These are phyloP conservation scores for Meyerozyma athensensis DNA, from an alignment of 1,139 yeast genomes.

Conservation along the genomic window DNA sequence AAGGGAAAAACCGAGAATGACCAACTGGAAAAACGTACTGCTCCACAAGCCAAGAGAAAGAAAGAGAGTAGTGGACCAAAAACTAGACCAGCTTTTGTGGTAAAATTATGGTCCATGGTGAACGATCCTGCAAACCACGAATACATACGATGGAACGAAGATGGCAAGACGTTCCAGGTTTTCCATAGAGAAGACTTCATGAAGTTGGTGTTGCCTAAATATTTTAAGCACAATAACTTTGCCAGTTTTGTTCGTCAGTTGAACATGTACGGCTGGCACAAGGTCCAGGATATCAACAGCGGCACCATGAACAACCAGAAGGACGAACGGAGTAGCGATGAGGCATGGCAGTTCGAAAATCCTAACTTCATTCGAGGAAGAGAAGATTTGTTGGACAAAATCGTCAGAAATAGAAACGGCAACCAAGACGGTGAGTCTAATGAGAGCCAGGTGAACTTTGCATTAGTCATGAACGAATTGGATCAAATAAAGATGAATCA, in stretches of 20 bases:
- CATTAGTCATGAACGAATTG: constrained; percentile 61
- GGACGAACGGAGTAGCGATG: constrained; percentile 38
- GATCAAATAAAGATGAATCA: constrained; percentile 77
- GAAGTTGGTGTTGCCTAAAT: constrained; percentile 65
- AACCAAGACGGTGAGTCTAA: constrained; percentile 28
- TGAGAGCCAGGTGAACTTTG: constrained; percentile 40
- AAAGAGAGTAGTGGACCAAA: constrained; percentile 36
- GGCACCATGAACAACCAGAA: constrained; percentile 58
- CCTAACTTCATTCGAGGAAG: constrained; percentile 62
- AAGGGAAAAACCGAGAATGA: constrained; percentile 9
- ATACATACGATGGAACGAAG: constrained; percentile 78
- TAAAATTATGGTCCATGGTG: constrained; percentile 93
- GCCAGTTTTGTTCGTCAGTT: constrained; percentile 45
- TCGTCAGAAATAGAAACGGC: constrained; percentile 36
- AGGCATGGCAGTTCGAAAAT: constrained; percentile 68
- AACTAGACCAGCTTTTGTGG: constrained; percentile 78
- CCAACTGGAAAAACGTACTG: constrained; percentile 7
- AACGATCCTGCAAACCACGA: constrained; percentile 68
- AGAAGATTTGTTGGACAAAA: constrained; percentile 37
- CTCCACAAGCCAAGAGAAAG: constrained; percentile 18
- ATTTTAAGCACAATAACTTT: constrained; percentile 17
- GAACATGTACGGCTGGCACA: constrained; percentile 98
- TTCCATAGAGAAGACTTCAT: constrained; percentile 83
- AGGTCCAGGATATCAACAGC: constrained; percentile 72
- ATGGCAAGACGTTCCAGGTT: constrained; percentile 83